These are phyloP conservation scores for Physcomitrellopsis africana DNA, from an alignment of 225 moss, liverwort and hornwort species.

Conservation along the genomic window DNA sequence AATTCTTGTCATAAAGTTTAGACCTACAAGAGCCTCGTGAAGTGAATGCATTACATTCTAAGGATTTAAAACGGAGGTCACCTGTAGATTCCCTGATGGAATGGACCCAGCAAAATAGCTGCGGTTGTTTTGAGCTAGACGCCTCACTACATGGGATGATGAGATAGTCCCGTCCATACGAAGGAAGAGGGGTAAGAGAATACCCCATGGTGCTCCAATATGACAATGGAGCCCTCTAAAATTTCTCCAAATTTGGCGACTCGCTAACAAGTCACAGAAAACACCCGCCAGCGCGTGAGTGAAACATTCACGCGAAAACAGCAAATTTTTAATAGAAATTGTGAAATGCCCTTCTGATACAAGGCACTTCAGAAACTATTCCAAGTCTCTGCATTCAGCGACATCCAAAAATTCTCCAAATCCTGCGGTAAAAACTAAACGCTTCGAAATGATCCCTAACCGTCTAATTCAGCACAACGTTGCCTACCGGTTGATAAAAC, in stretches of 20 bases:
- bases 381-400: neutral
- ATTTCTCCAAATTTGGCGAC: neutral
- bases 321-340: neutral
- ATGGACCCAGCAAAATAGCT: slow-evolving; percentile 25
- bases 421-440: neutral
- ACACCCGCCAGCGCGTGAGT: neutral
- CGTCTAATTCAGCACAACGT: slow-evolving; percentile 27
- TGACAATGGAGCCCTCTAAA: slow-evolving; percentile 24
- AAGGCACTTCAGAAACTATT: neutral
- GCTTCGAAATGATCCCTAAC: neutral
- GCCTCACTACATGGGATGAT: slow-evolving; percentile 21
- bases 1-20: slow-evolving; percentile 1
- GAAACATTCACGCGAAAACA: neutral
- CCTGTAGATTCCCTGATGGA: slow-evolving; percentile 11
- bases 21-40: slow-evolving; percentile 1
- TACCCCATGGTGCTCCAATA: slow-evolving; percentile 43
- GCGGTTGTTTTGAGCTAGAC: slow-evolving; percentile 29
- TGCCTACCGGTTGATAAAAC: neutral
- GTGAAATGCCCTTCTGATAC: neutral
- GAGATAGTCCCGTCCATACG: slow-evolving; percentile 29
- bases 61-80: slow-evolving; percentile 1
- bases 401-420: neutral
- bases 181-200: slow-evolving; percentile 23
- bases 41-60: neutral
- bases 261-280: neutral